Evolutionary conservation across 805 yeast genomes (phyloP), one percentile per base, ranked within the genome.

Genomic region (Torulaspora maleeae): DNA sequence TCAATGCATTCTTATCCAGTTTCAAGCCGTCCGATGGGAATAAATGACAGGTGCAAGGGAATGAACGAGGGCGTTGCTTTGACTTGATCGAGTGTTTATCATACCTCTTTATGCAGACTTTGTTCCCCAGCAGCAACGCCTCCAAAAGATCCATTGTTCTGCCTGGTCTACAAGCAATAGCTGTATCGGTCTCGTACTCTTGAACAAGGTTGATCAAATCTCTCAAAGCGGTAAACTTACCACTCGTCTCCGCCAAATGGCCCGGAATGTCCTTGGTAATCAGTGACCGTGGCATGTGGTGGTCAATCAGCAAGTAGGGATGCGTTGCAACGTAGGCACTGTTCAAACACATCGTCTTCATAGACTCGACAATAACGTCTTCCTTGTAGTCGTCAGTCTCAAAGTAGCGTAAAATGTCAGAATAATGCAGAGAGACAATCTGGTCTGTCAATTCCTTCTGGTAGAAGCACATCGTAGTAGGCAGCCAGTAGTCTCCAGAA

Each of bases 381-480:
- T 78, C 80, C 38, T 69, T 64, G 34, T 65, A 71, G 44, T 70
- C 68, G 27, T 69, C 66, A 1, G 74, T 67, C 61, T 88, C 95
- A 59, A 86, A 89, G 62, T 83, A 90, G 65, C 88, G 82, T 55
- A 91, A 71, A 47, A 91, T 88, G 60, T 90, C 98, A 27, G 91
- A 80, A 61, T 90, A 91, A 66, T 91, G 98, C 33, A 89, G 71
- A 1, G 95, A 86, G 10, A 91, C 86, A 25, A 93, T 89, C 61
- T 89, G 96, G 64, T 91, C 95, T 9, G 90, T 86, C 42, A 91
- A 72, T 57, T 89, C 93, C 57, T 82, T 83, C 61, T 91, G 98
- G 54, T 86, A 86, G 50, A 84, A 87, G 43, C 83, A 78, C 80
- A 89, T 78, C 3, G 95, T 90, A 5, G 91, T 82, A 1, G 95